Evolutionary conservation across 2,329 filamentous ascomycete species (phyloP), one percentile per base, ranked within the genome.

Genomic region (Colletotrichum lentis): DNA sequence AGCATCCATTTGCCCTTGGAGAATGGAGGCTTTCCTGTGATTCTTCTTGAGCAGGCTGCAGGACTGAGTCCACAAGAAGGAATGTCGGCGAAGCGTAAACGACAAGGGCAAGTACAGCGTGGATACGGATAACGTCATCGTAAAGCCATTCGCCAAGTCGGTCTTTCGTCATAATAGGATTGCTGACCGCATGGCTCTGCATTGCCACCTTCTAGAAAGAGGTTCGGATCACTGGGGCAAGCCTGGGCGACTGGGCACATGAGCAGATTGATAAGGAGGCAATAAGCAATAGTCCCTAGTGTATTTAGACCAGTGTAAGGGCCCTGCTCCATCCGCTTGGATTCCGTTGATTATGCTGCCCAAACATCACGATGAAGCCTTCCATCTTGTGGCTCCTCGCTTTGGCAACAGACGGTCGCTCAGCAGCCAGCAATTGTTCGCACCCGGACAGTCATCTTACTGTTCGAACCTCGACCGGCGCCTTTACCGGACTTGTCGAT

Each of bases 401-500:
- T 16, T 39, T 16, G n/a, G 41, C n/a, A 14, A 22, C 35, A 14
- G n/a, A 22, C 12, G 49, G 50, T 8, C 14, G 10, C 39, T 46
- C 47, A 53, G 27, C 11, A 39, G 64, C 50, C 43, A 8, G 58
- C 18, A 63, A 43, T 31, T 10, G 11, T 2, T 56, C 58, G 43
- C 37, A 63, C 14, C 14, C 59, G 14, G 20, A 22, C 5, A 52
- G n/a, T 11, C n/a, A n/a, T n/a, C 73, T 78, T 35, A 77, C 73
- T 4, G 73, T 78, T 18, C 63, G 63, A 44, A 77, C 76, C 5
- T 71, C 71, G 5, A 77, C 77, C 3, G 78, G 78, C 44, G 69
- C 66, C 24, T 79, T 72, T 71, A 79, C 77, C 11, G 77, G 77
- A 22, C 66, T 78, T 24, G 67, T 78, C 37, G 76, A 77, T 49